phyloP scores from a whole-genome alignment of 2,329 filamentous ascomycete genomes.

The Penicillium sp. region DNA sequence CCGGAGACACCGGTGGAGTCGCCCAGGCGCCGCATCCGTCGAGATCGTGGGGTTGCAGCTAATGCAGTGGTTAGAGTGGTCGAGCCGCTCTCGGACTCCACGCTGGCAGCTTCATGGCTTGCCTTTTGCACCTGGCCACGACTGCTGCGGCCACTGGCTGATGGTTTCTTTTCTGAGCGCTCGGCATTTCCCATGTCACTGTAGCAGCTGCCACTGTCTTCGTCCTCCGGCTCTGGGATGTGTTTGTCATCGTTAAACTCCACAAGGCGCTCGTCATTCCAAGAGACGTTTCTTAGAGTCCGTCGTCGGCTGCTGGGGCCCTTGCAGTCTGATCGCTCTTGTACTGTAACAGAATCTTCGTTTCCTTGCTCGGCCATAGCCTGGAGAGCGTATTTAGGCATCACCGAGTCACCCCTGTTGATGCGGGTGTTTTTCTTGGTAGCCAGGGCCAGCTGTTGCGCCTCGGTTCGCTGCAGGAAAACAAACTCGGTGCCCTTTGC shows the following conservation, averaged over 20 bases:
- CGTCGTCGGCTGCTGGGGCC: slow-evolving; percentile 1
- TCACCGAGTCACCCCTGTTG: slow-evolving; percentile 39
- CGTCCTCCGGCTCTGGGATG: slow-evolving; percentile 11
- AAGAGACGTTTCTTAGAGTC: slow-evolving; percentile 32
- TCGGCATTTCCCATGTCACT: slow-evolving; percentile 23
- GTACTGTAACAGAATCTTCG: slow-evolving; percentile 1
- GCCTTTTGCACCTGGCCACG: slow-evolving; percentile 22
- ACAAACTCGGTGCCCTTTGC: slow-evolving; percentile 45
- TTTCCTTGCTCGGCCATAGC: slow-evolving; percentile 19
- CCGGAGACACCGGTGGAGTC: slow-evolving; percentile 22
- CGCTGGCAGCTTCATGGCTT: slow-evolving; percentile 6
- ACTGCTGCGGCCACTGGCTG: slow-evolving; percentile 23
- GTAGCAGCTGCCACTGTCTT: slow-evolving; percentile 9
- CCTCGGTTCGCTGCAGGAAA: slow-evolving; percentile 40
- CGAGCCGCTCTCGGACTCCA: slow-evolving; percentile 12
- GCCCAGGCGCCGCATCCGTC: slow-evolving; percentile 32
- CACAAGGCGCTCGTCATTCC: slow-evolving; percentile 38
- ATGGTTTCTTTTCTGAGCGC: slow-evolving; percentile 22
- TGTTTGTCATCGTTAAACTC: slow-evolving; percentile 27
- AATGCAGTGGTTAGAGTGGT: slow-evolving; percentile 18
- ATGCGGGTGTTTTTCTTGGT: slow-evolving; percentile 43
- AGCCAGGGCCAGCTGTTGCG: slow-evolving; percentile 39
- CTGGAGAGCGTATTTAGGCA: slow-evolving; percentile 32
- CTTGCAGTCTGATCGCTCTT: slow-evolving; percentile 4
- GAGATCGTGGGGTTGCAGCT: slow-evolving; percentile 27